Conservation (phyloP, 257 asterid genomes). For the Leonotis leonurus region DNA sequence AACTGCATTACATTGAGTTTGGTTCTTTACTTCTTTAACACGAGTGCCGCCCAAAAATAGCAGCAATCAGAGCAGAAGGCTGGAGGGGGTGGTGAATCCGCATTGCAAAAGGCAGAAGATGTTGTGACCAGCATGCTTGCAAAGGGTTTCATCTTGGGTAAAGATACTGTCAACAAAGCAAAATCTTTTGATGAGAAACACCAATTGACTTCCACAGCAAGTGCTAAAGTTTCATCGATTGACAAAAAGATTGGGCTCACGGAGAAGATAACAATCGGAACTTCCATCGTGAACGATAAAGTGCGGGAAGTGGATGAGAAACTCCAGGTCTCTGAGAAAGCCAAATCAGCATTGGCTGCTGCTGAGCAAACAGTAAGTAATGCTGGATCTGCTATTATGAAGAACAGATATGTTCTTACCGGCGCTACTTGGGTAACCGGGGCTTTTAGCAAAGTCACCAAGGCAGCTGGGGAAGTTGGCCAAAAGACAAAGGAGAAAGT, state of each 20-base stretch:
- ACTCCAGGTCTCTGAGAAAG: slow-evolving; percentile 82
- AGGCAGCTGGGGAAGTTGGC: slow-evolving; percentile 89
- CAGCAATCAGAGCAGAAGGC: slow-evolving; percentile 39
- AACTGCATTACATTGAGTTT: not conserved
- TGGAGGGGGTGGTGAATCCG: slow-evolving; percentile 49
- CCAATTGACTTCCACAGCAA: slow-evolving; percentile 75
- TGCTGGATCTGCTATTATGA: slow-evolving; percentile 87
- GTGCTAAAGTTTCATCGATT: slow-evolving; percentile 64
- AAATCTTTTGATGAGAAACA: slow-evolving; percentile 79
- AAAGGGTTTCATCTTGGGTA: slow-evolving; percentile 77
- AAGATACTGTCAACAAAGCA: slow-evolving; percentile 73
- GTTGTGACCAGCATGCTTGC: slow-evolving; percentile 88
- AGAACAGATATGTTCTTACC: slow-evolving; percentile 71
- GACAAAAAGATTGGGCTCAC: slow-evolving; percentile 72
- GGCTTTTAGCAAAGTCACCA: slow-evolving; percentile 67
- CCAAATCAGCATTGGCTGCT: slow-evolving; percentile 70
- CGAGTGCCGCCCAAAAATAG: slow-evolving; percentile 14
- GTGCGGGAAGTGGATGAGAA: slow-evolving; percentile 81
- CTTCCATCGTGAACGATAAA: slow-evolving; percentile 69
- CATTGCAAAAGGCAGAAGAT: slow-evolving; percentile 85
- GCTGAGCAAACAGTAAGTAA: slow-evolving; percentile 79
- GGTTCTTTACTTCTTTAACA: slow-evolving; percentile 14
- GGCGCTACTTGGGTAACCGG: slow-evolving; percentile 87
- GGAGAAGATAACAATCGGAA: slow-evolving; percentile 71
- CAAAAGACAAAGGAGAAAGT: slow-evolving; percentile 82